Base-by-base conservation (phyloP, 345 rosid species). In the Schrenkiella parvula region DNA sequence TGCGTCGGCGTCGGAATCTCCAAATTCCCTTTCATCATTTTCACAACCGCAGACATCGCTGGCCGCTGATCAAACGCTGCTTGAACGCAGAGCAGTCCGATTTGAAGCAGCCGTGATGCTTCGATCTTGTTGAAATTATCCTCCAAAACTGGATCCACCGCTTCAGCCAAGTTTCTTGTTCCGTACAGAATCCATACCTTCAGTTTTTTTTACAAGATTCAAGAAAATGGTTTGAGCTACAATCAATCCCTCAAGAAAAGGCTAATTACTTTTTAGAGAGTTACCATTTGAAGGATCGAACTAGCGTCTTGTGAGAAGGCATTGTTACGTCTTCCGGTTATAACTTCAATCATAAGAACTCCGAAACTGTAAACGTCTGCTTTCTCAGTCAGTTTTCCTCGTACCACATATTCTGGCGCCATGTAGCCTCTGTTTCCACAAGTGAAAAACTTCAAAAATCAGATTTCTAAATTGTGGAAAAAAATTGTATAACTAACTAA, bases 341-440 rank as follows among this genome's bases (percentile, higher is more conserved):
- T 64, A 2, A 93, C 80, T 81, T 93, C 96, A 44, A 89, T 77
- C 54, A 91, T 74, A 53, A 91, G 77, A 51, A 93, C 91, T 41
- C 98, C 98, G 0, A 83, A 93, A 78, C 96, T 88, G 74, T 89
- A 93, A 32, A 93, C 87, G 31, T 93, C 97, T 0, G 86, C 96
- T 83, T 91, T 93, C 83, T 88, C 95, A 0, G 91, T 89, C 39
- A 93, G 66, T 61, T 84, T 82, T 31, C 98, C 98, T 0, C 84
- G 78, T 63, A 86, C 87, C 4, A 88, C 77, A 41, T 91, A 93
- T 52, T 93, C 97, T 0, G 98, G 98, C 26, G 97, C 96, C 98
- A 89, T 89, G 75, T 90, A 93, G 46, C 98, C 98, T 72, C 97
- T 93, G 66, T 55, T 69, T 35, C 17, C 25, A 52, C 74, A 68